phyloP scores from a whole-genome alignment of 441 rosid species.

The Mallotus repandus region DNA sequence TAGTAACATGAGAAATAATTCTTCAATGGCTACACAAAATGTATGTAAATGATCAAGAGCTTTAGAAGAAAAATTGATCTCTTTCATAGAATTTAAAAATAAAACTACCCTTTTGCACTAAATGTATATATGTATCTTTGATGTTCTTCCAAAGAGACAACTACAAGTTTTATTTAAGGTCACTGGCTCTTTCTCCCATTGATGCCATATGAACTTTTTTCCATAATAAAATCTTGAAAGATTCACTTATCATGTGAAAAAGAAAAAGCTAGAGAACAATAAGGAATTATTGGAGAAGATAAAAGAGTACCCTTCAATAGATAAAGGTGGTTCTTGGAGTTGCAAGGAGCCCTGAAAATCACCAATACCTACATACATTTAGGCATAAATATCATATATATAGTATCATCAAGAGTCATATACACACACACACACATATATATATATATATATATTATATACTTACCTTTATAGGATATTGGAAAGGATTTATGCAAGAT shows the following conservation, averaged over 20 bases:
- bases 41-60: not conserved
- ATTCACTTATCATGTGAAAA: not conserved
- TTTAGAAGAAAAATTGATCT: not conserved
- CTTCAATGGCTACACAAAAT: no score
- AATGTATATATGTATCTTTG: no score
- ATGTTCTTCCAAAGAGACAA: not conserved
- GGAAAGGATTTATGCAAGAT: not conserved
- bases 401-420: not conserved
- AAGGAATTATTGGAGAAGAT: not conserved
- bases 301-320: not conserved
- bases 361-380: not conserved
- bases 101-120: no score
- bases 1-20: no score
- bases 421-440: not conserved
- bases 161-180: not conserved
- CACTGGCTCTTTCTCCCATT: not conserved
- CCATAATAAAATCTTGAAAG: not conserved
- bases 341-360: conserved; percentile 20
- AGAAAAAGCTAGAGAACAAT: no score
- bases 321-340: not conserved
- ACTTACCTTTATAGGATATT: conserved; percentile 6
- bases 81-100: no score
- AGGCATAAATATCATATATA: not conserved
- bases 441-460: no score
- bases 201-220: not conserved